Evolutionary conservation across 345 rosid genomes (phyloP).

Genomic region (Geranium brycei): DNA sequence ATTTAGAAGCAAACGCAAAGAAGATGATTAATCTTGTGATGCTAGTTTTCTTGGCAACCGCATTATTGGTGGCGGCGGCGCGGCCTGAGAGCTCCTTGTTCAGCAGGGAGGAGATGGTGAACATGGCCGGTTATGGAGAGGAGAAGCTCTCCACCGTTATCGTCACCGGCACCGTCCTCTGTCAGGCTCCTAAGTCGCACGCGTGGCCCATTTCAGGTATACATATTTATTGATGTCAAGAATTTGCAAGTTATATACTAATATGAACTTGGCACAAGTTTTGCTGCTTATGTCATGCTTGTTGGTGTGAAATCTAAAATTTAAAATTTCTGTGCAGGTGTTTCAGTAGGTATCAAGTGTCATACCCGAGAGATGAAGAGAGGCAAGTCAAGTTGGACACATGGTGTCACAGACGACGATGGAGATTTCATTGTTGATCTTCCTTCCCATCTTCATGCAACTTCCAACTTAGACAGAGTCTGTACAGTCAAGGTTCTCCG

Average conservation of each 20-base stretch:
- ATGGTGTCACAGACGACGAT: constrained; percentile 17
- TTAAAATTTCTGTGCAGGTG: constrained; percentile 16
- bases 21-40: too few species aligned
- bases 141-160: constrained; percentile 61
- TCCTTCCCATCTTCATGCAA: constrained; percentile 35
- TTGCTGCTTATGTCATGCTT: background rate
- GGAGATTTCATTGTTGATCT: constrained; percentile 33
- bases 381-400: constrained; percentile 6
- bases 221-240: constrained; percentile 5
- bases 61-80: too few species aligned
- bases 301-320: too few species aligned
- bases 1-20: too few species aligned
- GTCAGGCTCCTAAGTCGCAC: constrained; percentile 18
- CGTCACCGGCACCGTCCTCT: constrained; percentile 38
- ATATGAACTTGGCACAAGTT: background rate
- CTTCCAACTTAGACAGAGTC: constrained; percentile 16
- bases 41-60: too few species aligned
- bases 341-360: constrained; percentile 16
- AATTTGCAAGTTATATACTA: constrained; percentile 18
- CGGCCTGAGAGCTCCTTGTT: background rate
- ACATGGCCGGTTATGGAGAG: constrained; percentile 62
- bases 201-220: constrained; percentile 12
- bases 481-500: constrained; percentile 19
- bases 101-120: constrained; percentile 45
- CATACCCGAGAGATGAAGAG: constrained; percentile 3